Base-by-base conservation (phyloP, 306 rosid species). In the Alnus rubra region DNA sequence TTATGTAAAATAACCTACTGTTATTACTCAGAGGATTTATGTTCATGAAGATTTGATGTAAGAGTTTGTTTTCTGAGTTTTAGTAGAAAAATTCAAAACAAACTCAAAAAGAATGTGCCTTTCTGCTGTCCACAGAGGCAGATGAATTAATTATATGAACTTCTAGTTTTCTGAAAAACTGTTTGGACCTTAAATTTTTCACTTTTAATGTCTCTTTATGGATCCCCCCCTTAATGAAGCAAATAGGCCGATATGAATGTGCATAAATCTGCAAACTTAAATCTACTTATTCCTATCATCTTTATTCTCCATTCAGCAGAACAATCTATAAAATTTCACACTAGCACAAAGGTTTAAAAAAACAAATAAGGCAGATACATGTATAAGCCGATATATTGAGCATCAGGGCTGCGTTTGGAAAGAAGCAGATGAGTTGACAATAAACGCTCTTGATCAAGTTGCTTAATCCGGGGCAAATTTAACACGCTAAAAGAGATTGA, bases 11-110 rank as follows among this genome's bases (percentile, higher is more conserved):
- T 39, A 50, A 4, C 76, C 45, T 60, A 49, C 76, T 44, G 78
- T 52, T 76, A 71, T 80, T 80, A 33, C 77, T 82, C 28, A 71
- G 78, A 76, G 78, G 94, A 70, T 82, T 85, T 74, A 78, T 81
- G 75, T 69, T 72, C 49, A 64, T 56, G 75, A 76, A 63, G 71
- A 86, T 69, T 84, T 55, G 76, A 77, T 55, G 33, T 33, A 8
- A 69, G 23, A 33, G 69, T 48, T 50, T 47, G 44, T 33, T 30
- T 70, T 44, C 47, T 5, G 87, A 80, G 80, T 75, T 76, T 48
- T 67, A 50, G 72, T 70, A 64, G 68, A 49, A 39, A 79, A 81
- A 35, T 71, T 81, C 76, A 30, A 9, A 39, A 28, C 28, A 53
- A 54, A 53, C 73, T 79, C 80, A 69, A 10, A 69, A 2, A 75